phyloP scores from a whole-genome alignment of 148 eudicot species.

The Selenicereus undatus region DNA sequence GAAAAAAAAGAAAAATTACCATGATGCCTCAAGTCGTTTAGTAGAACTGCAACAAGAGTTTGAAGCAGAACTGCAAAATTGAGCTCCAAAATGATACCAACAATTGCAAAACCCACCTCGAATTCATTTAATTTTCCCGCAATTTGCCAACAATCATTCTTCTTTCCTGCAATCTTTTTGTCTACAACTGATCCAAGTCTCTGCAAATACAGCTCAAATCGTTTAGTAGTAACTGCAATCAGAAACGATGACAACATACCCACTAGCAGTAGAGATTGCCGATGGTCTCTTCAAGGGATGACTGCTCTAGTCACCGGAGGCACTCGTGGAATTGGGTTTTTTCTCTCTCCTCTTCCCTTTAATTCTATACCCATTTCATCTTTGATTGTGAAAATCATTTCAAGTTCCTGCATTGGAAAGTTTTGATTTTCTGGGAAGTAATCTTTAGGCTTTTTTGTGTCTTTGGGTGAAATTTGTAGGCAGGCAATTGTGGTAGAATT shows the following conservation, averaged over 20 bases:
- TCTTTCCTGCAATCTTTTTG: no score
- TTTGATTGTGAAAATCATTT: not conserved
- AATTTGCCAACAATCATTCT: no score
- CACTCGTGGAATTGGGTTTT: slow-evolving; percentile 68
- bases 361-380: not conserved
- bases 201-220: not conserved
- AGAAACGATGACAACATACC: slow-evolving; percentile 6
- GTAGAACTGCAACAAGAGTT: no score
- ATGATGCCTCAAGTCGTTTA: no score
- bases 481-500: slow-evolving; percentile 65
- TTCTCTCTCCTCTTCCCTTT: not conserved
- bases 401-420: slow-evolving; percentile 8
- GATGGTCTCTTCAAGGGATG: slow-evolving; percentile 34
- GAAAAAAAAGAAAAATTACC: no score
- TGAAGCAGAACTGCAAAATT: no score
- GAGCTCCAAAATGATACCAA: not conserved
- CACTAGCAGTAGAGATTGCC: not conserved
- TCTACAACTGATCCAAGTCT: no score
- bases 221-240: not conserved
- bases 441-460: not conserved
- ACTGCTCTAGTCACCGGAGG: slow-evolving; percentile 76
- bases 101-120: not conserved
- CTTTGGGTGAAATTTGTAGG: slow-evolving; percentile 31
- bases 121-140: not conserved
- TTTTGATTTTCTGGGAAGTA: slow-evolving; percentile 5